A percentile compares a stretch with the other conserved stretches of the same genome.
These are phyloP conservation scores for Asterophora parasitica DNA, from an alignment of 768 basidiomycete genomes.

Conservation along the genomic window DNA sequence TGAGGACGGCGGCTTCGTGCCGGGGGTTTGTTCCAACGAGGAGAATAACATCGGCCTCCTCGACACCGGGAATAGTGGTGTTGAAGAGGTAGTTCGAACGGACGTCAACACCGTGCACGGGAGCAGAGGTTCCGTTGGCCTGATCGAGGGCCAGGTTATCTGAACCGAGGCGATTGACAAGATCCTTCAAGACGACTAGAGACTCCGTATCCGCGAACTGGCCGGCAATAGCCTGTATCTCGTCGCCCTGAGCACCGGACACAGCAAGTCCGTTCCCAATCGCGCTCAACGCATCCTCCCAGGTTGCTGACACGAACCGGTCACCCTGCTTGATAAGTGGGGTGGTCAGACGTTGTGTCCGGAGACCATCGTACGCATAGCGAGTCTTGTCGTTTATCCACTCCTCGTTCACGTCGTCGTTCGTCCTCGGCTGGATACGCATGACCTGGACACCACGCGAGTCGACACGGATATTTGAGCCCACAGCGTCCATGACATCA, in stretches of 20 bases:
- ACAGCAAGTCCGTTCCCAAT: conserved; percentile 73
- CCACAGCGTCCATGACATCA: conserved; percentile 93
- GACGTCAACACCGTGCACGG: conserved; percentile 80
- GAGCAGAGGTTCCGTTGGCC: conserved; percentile 56
- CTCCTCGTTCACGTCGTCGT: conserved; percentile 98
- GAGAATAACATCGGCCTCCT: conserved; percentile 87
- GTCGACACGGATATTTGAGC: conserved; percentile 95
- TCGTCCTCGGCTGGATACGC: conserved; percentile 93
- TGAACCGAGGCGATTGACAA: conserved; percentile 88
- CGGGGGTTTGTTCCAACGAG: conserved; percentile 95
- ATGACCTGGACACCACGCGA: conserved; percentile 95
- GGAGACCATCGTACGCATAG: conserved; percentile 92
- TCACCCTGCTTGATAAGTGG: conserved; percentile 91
- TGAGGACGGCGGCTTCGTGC: conserved; percentile 95
- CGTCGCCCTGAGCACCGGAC: conserved; percentile 82
- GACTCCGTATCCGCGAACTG: conserved; percentile 92
- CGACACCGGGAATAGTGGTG: conserved; percentile 83
- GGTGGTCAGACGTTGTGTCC: conserved; percentile 90
- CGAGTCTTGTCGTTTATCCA: conserved; percentile 99
- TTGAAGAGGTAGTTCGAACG: conserved; percentile 98
- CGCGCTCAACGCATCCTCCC: conserved; percentile 83
- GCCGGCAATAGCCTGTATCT: conserved; percentile 94
- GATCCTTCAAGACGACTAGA: conserved; percentile 89
- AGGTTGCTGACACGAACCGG: conserved; percentile 83
- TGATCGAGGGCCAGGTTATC: conserved; percentile 89